Conservation (phyloP, 768 basidiomycete genomes). For the Lactifluus pinguis region DNA sequence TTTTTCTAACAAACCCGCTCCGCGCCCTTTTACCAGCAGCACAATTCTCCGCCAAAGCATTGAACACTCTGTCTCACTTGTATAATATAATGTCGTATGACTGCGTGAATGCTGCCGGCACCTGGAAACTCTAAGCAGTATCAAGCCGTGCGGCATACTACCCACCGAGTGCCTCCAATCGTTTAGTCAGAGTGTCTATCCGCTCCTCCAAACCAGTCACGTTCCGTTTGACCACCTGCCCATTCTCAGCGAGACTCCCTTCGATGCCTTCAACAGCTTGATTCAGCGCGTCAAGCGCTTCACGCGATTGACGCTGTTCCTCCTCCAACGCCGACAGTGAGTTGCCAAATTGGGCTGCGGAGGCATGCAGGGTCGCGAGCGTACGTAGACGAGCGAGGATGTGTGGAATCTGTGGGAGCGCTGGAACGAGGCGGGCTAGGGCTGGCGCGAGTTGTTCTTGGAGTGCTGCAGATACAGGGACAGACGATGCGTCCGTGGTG, state of each 20-base stretch:
- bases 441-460: slow-evolving; percentile 61
- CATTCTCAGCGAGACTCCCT: slow-evolving; percentile 66
- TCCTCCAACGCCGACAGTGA: slow-evolving; percentile 59
- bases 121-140: background rate
- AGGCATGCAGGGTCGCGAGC: slow-evolving; percentile 69
- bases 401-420: slow-evolving; percentile 78
- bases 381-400: slow-evolving; percentile 84
- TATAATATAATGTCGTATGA: background rate
- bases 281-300: slow-evolving; percentile 57
- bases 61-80: background rate
- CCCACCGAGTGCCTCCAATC: slow-evolving; percentile 31
- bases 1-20: no score
- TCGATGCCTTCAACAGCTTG: slow-evolving; percentile 66
- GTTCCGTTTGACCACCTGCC: slow-evolving; percentile 60
- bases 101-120: background rate
- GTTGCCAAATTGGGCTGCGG: slow-evolving; percentile 68
- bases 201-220: slow-evolving; percentile 59
- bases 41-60: background rate
- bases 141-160: background rate
- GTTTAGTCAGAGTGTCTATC: slow-evolving; percentile 38
- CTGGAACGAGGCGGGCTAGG: slow-evolving; percentile 59
- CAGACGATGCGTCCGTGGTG: slow-evolving; percentile 13
- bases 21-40: no score
- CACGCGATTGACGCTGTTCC: slow-evolving; percentile 57
- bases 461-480: slow-evolving; percentile 25